Base-by-base conservation (phyloP, 2,329 filamentous ascomycete species). In the Aspergillus pseudotamarii region DNA sequence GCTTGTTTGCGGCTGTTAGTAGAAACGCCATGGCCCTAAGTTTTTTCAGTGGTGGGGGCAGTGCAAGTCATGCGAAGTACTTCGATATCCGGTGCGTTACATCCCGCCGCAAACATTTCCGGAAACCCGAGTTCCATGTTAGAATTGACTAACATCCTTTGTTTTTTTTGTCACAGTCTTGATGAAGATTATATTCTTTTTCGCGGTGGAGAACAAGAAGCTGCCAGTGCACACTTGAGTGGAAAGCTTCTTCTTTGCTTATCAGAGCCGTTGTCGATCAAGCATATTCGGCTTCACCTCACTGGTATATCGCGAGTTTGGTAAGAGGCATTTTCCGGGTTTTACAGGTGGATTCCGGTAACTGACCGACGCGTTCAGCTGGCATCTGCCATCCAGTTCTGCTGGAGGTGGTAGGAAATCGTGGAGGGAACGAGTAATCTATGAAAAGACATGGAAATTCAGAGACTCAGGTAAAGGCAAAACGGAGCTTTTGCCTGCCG, bases 161-260 rank as follows among this genome's bases (percentile, higher is more conserved):
- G 34, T 38, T 50, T 32, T 58, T 48, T 45, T 14, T 10, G n/a
- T 19, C 12, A 21, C 71, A 93, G 91, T 58, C 85, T 94, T 64
- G 90, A 94, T 58, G 89, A 90, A 72, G 89, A 92, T 71, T 91
- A 94, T 62, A 87, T 94, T 63, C 89, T 94, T 34, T 90, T 95
- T 66, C 89, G 91, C 59, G 92, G 92, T 64, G 85, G 81, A 69
- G 89, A 92, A 61, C 84, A 91, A 74, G 92, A 94, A 74, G 90
- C 91, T 54, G 86, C 90, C 50, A 91, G 90, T 65, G 91, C 92
- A 71, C 79, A 91, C 59, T 80, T 95, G 68, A 91, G 89, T 72
- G 92, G 92, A 54, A 87, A 86, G 28, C 80, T 94, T 36, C 89
- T 94, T 41, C 82, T 94, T 41, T 94, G 91, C 72, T 82, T 94